Conservation (phyloP, 306 rosid genomes). For the Cicer arietinum region DNA sequence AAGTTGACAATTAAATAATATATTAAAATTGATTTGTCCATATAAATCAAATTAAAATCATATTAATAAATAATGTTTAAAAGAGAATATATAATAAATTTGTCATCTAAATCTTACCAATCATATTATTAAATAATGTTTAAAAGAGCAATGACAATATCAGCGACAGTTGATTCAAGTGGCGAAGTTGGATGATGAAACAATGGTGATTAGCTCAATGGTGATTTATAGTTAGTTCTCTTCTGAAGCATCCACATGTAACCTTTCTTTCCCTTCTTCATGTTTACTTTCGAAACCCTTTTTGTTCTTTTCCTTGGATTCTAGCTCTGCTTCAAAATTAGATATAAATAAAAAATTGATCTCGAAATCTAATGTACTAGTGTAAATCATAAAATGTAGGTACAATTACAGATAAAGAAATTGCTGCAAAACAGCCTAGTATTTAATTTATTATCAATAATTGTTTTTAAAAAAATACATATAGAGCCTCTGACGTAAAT, state of each 20-base stretch:
- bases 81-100: neutral
- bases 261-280: conserved; percentile 4
- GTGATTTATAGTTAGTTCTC: conserved; percentile 3
- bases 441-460: conserved; percentile 52
- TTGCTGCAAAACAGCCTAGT: conserved; percentile 48
- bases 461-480: conserved; percentile 57
- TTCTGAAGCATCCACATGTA: conserved; percentile 8
- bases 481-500: conserved; percentile 51
- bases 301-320: conserved; percentile 20
- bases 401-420: conserved; percentile 28
- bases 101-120: too few relatives aligned
- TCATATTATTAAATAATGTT: too few relatives aligned
- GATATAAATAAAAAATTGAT: neutral
- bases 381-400: conserved; percentile 17
- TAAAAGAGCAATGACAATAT: neutral
- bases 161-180: neutral
- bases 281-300: conserved; percentile 12
- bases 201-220: neutral
- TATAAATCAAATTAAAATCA: too few relatives aligned
- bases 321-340: neutral
- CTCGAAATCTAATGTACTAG: conserved; percentile 2
- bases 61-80: too few relatives aligned
- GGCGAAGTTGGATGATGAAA: conserved; percentile 13
- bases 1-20: too few relatives aligned
- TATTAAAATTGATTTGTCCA: too few relatives aligned